These are phyloP conservation scores for Penicillium alfredii DNA, from an alignment of 495 filamentous ascomycete genomes.

Conservation along the genomic window DNA sequence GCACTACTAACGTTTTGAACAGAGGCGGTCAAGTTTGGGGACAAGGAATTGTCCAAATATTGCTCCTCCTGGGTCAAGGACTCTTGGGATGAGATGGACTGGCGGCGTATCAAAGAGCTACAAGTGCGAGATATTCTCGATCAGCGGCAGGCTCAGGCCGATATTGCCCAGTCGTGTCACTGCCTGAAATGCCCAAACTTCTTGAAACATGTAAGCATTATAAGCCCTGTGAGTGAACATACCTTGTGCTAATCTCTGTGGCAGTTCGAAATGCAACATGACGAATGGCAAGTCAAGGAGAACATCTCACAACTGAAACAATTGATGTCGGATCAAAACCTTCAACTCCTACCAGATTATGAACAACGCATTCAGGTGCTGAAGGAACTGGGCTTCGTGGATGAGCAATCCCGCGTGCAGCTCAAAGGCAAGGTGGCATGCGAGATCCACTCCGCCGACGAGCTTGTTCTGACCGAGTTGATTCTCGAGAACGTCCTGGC, in stretches of 20 bases:
- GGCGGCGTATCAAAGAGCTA: slow-evolving; percentile 70
- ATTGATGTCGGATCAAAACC: slow-evolving; percentile 90
- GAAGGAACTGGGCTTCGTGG: slow-evolving; percentile 85
- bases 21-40: slow-evolving; percentile 42
- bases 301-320: slow-evolving; percentile 79
- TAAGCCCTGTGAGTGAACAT: not conserved
- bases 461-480: slow-evolving; percentile 93
- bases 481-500: slow-evolving; percentile 94
- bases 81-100: slow-evolving; percentile 84
- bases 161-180: slow-evolving; percentile 48
- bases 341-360: slow-evolving; percentile 96
- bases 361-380: slow-evolving; percentile 90
- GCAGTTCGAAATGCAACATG: slow-evolving; percentile 84
- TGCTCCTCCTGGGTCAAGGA: slow-evolving; percentile 63
- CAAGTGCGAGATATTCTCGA: slow-evolving; percentile 66
- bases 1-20: slow-evolving; percentile 10
- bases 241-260: slow-evolving; percentile 1
- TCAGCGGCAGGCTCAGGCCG: slow-evolving; percentile 56
- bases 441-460: slow-evolving; percentile 96
- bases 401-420: slow-evolving; percentile 74
- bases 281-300: slow-evolving; percentile 89
- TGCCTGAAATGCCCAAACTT: slow-evolving; percentile 69
- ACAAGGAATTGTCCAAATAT: slow-evolving; percentile 57
- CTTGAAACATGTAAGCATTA: slow-evolving; percentile 67
- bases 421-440: slow-evolving; percentile 98